Evolutionary conservation across 495 filamentous ascomycete genomes (phyloP).

Genomic region (Aspergillus campestris): DNA sequence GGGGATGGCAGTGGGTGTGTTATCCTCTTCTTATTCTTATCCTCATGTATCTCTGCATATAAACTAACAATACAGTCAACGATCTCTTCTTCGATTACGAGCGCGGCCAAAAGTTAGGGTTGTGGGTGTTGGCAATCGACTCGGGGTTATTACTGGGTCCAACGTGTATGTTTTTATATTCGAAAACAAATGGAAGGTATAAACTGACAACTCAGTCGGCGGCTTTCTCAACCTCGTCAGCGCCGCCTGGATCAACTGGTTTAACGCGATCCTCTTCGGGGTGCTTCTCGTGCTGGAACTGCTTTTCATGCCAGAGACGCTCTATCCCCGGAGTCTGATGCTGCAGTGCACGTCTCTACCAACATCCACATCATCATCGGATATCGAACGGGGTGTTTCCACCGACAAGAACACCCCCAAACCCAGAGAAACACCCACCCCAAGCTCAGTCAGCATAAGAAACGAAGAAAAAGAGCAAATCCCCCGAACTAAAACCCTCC

Average conservation of each 20-base stretch:
- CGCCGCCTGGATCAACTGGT: slow-evolving; percentile 50
- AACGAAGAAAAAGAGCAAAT: slow-evolving; percentile 10
- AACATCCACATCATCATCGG: not conserved
- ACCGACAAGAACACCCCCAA: not conserved
- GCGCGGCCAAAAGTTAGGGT: slow-evolving; percentile 50
- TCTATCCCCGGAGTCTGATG: slow-evolving; percentile 50
- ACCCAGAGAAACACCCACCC: not conserved
- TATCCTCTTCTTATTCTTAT: not conserved
- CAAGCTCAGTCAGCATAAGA: not conserved
- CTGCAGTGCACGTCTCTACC: slow-evolving; percentile 25
- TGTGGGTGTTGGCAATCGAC: slow-evolving; percentile 55
- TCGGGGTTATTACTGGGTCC: slow-evolving; percentile 50
- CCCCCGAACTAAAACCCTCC: slow-evolving; percentile 39
- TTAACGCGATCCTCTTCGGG: slow-evolving; percentile 50
- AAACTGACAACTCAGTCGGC: slow-evolving; percentile 31
- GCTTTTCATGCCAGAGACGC: slow-evolving; percentile 49
- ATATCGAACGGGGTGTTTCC: slow-evolving; percentile 22
- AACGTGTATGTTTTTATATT: slow-evolving; percentile 16
- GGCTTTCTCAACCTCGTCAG: slow-evolving; percentile 46
- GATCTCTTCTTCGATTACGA: slow-evolving; percentile 54
- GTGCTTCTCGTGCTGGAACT: slow-evolving; percentile 42
- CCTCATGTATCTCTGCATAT: not conserved
- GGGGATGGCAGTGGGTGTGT: slow-evolving; percentile 49
- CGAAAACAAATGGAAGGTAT: not conserved
- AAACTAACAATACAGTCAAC: slow-evolving; percentile 14